Percentiles rank a stretch among this genome's conserved stretches.
Evolutionary conservation across 805 yeast genomes (phyloP).

Genomic region (Yarrowia bubula): DNA sequence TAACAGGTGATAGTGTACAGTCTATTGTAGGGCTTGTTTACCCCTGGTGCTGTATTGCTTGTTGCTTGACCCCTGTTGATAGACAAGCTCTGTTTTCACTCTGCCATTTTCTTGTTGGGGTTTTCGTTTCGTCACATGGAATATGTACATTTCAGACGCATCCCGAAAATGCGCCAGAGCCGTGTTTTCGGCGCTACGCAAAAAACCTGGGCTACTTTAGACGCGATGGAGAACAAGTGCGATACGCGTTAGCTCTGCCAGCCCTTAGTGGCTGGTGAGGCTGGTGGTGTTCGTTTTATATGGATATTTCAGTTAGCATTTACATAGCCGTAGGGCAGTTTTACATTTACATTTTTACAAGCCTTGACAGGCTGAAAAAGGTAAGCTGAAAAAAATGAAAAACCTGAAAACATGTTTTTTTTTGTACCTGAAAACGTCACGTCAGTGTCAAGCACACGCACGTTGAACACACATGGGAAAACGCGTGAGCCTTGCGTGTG

Average conservation of each 20-base stretch:
- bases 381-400: too few relatives aligned
- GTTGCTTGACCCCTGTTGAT: neutral
- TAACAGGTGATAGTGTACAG: too few relatives aligned
- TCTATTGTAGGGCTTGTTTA: neutral
- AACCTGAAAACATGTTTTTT: too few relatives aligned
- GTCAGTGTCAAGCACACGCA: too few relatives aligned
- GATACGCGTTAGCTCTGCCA: neutral
- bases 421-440: too few relatives aligned
- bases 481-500: neutral
- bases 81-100: neutral
- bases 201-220: neutral
- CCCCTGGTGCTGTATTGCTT: neutral
- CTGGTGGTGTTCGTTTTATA: too few relatives aligned
- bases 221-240: neutral
- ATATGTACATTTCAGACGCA: neutral
- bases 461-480: too few relatives aligned
- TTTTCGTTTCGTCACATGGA: neutral
- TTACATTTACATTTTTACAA: too few relatives aligned
- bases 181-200: neutral
- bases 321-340: too few relatives aligned
- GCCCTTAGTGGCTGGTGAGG: too few relatives aligned
- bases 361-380: too few relatives aligned
- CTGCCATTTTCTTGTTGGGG: neutral
- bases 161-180: neutral
- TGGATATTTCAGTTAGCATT: too few relatives aligned